Percentiles rank a stretch among this genome's conserved stretches.
Conservation (phyloP, 129 eudicot species). For the Silybum marianum region DNA sequence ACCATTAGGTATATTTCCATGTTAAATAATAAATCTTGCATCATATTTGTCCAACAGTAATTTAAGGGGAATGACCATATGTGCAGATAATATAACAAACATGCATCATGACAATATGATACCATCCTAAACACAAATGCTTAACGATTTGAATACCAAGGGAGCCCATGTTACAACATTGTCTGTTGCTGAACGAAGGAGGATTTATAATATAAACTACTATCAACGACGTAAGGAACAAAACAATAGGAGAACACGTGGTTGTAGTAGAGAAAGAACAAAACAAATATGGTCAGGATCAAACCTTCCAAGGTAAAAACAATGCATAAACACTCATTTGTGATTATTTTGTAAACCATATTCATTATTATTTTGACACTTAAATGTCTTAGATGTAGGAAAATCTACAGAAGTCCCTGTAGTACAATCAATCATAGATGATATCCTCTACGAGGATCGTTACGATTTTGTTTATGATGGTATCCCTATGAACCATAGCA, state of each 20-base stretch:
- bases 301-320: no score
- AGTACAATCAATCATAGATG: no score
- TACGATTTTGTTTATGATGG: no score
- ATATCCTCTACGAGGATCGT: no score
- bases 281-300: no score
- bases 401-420: no score
- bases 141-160: neutral
- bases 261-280: neutral
- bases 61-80: neutral
- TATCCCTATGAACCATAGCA: no score
- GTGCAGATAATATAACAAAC: neutral
- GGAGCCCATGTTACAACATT: neutral
- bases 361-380: no score
- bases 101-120: neutral
- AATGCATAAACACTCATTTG: no score
- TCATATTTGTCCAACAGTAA: neutral
- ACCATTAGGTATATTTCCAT: neutral
- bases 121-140: neutral
- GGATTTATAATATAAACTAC: neutral
- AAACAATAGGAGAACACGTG: neutral
- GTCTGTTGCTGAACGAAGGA: neutral
- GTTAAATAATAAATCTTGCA: no score
- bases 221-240: neutral
- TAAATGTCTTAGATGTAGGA: no score
- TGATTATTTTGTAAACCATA: no score